These are phyloP conservation scores for Candida awuae DNA, from an alignment of 805 yeast species.

Conservation along the genomic window DNA sequence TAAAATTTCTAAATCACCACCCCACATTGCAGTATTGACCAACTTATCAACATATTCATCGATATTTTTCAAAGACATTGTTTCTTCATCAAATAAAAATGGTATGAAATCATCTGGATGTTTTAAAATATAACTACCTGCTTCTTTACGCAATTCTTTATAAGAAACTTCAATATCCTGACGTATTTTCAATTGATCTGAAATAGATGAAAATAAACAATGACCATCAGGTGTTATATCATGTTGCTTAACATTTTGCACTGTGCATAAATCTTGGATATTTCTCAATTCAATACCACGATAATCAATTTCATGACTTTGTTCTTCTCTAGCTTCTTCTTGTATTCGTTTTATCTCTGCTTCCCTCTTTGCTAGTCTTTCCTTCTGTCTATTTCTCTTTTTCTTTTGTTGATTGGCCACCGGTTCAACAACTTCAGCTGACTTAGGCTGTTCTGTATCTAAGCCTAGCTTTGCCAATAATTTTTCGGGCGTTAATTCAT, in stretches of 20 bases:
- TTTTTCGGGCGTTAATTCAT: slow-evolving; percentile 58
- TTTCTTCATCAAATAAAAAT: slow-evolving; percentile 72
- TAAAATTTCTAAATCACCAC: slow-evolving; percentile 85
- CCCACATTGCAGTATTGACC: slow-evolving; percentile 85
- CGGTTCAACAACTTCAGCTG: slow-evolving; percentile 6
- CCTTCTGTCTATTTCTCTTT: slow-evolving; percentile 77
- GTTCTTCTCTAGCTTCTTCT: slow-evolving; percentile 66
- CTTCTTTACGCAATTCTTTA: slow-evolving; percentile 49
- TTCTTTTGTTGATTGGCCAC: slow-evolving; percentile 6
- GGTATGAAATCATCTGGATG: slow-evolving; percentile 71
- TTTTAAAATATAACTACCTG: slow-evolving; percentile 57
- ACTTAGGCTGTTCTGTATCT: slow-evolving; percentile 18
- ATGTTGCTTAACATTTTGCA: slow-evolving; percentile 42
- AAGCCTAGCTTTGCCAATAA: slow-evolving; percentile 53
- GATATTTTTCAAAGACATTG: slow-evolving; percentile 55
- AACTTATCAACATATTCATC: slow-evolving; percentile 62
- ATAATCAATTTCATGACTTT: slow-evolving; percentile 55
- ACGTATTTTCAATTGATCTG: slow-evolving; percentile 63
- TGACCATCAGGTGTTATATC: slow-evolving; percentile 91
- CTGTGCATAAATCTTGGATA: slow-evolving; percentile 44
- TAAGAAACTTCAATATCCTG: slow-evolving; percentile 35
- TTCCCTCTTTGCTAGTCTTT: slow-evolving; percentile 67
- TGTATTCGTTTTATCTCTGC: slow-evolving; percentile 56
- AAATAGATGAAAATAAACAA: slow-evolving; percentile 79
- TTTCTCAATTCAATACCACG: slow-evolving; percentile 65